Conservation (phyloP, 1,139 yeast species). For the Suhomyces bribrorum region DNA sequence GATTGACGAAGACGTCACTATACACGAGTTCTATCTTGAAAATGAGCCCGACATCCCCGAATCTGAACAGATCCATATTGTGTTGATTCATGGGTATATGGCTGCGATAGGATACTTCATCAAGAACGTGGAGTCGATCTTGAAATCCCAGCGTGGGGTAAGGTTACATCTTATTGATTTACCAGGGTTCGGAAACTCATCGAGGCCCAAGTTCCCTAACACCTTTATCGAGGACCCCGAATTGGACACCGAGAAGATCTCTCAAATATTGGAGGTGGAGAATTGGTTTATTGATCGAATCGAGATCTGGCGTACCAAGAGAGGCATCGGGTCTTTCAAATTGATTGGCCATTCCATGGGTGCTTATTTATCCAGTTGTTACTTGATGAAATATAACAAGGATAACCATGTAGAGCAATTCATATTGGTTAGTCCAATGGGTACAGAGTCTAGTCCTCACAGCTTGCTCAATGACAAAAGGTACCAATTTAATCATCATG, state of each 20-base stretch:
- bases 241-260: constrained; percentile 25
- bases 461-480: constrained; percentile 38
- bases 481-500: constrained; percentile 38
- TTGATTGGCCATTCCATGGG: constrained; percentile 50
- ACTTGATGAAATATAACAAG: constrained; percentile 41
- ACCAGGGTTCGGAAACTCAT: constrained; percentile 50
- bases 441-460: constrained; percentile 42
- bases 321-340: constrained; percentile 30
- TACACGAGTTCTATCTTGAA: constrained; percentile 42
- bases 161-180: constrained; percentile 40
- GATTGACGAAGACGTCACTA: constrained; percentile 30
- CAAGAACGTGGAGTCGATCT: constrained; percentile 38
- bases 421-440: constrained; percentile 47
- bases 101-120: constrained; percentile 49
- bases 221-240: constrained; percentile 28
- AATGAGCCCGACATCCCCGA: constrained; percentile 22
- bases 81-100: constrained; percentile 49
- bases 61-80: constrained; percentile 26
- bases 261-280: constrained; percentile 38
- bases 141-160: constrained; percentile 34
- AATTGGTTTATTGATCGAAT: constrained; percentile 47
- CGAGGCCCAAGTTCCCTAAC: constrained; percentile 41
- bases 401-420: constrained; percentile 24
- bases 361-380: constrained; percentile 43
- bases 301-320: constrained; percentile 38